Conservation (phyloP, 768 basidiomycete species). For the Lactarius indigo region DNA sequence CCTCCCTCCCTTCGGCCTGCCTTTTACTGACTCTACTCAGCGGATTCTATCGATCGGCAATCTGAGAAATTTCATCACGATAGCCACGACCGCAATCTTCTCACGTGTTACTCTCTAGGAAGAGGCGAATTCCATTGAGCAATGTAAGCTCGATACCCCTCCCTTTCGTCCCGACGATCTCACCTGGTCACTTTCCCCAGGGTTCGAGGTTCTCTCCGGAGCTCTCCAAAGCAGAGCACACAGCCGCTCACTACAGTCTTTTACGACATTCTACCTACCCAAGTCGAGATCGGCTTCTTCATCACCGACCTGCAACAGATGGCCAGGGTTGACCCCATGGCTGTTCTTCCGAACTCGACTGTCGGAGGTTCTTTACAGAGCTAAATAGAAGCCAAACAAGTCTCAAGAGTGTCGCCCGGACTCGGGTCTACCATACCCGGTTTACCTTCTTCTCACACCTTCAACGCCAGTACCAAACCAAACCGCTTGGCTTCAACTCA, state of each 20-base stretch:
- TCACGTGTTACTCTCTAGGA: no score
- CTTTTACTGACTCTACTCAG: no score
- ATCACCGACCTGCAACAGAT: conserved; percentile 98
- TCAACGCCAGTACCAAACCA: conserved; percentile 44
- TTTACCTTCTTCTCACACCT: conserved; percentile 77
- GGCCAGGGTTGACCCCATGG: conserved; percentile 98
- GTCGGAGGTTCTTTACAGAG: conserved; percentile 91
- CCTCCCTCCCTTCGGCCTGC: no score
- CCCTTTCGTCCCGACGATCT: background rate
- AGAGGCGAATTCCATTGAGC: conserved; percentile 94
- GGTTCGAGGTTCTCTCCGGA: conserved; percentile 99
- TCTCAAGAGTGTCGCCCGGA: conserved; percentile 84
- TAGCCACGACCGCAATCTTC: conserved; percentile 39
- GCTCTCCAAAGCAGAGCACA: conserved; percentile 99
- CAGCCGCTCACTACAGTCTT: conserved; percentile 64
- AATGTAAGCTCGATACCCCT: conserved; percentile 54
- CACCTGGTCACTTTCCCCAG: conserved; percentile 37
- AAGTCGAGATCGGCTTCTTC: conserved; percentile 98
- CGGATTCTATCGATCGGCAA: conserved; percentile 97
- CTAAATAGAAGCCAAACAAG: conserved; percentile 89
- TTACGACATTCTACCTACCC: conserved; percentile 98
- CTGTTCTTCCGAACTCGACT: conserved; percentile 87
- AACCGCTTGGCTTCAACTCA: conserved; percentile 66
- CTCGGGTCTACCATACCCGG: conserved; percentile 76
- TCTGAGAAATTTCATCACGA: conserved; percentile 97